A percentile compares a stretch with the other conserved stretches of the same genome.
Conservation (phyloP, 164 flowering plant genomes). For the Euptelea pleiosperma region DNA sequence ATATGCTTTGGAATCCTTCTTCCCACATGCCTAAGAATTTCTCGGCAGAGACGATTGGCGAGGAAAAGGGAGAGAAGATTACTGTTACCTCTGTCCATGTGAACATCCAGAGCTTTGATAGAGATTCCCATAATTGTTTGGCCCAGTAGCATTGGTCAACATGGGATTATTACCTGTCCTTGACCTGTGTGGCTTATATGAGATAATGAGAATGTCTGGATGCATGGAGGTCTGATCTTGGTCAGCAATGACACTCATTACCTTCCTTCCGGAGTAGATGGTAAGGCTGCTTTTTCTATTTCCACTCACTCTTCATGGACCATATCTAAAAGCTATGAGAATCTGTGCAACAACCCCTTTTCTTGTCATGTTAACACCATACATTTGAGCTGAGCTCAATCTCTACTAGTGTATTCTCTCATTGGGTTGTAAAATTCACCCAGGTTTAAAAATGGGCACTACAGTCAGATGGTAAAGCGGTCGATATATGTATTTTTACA, state of each 20-base stretch:
- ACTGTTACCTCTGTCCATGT: constrained; percentile 53
- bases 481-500: constrained; percentile 5
- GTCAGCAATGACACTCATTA: background rate
- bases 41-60: constrained; percentile 30
- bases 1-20: constrained; percentile 37
- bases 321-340: constrained; percentile 13
- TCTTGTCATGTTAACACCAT: constrained; percentile 12
- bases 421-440: constrained; percentile 5
- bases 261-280: constrained; percentile 5
- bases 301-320: background rate
- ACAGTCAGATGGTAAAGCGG: constrained; percentile 6
- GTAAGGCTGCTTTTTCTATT: constrained; percentile 5
- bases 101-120: constrained; percentile 14
- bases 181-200: constrained; percentile 2
- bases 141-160: background rate
- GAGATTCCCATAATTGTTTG: constrained; percentile 8
- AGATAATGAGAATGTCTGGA: background rate
- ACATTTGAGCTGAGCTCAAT: constrained; percentile 5
- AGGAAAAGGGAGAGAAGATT: constrained; percentile 52
- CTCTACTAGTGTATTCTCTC: constrained; percentile 2
- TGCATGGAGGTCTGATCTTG: background rate
- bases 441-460: constrained; percentile 12
- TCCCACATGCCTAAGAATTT: constrained; percentile 39
- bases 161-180: constrained; percentile 1
- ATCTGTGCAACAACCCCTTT: background rate